phyloP scores from a whole-genome alignment of 2,329 filamentous ascomycete genomes.

The Fusarium sp. region DNA sequence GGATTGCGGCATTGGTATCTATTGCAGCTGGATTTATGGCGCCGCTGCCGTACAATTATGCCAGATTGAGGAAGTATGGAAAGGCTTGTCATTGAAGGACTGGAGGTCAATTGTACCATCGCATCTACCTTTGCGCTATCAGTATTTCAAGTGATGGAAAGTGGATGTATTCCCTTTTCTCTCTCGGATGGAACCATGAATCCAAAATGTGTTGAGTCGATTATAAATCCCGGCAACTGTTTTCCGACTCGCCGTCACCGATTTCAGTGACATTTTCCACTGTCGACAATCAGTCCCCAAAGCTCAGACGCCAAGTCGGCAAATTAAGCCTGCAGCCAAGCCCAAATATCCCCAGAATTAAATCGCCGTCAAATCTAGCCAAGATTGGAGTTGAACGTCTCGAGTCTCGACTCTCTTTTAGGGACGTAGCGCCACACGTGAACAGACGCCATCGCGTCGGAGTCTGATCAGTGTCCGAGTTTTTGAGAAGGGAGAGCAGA shows the following conservation, averaged over 20 bases:
- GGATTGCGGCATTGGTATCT: constrained; percentile 60
- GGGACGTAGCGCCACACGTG: constrained; percentile 10
- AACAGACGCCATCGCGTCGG: constrained; percentile 15
- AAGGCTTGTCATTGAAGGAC: constrained; percentile 57
- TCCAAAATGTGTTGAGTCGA: background rate
- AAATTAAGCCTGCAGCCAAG: background rate
- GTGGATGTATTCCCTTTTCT: background rate
- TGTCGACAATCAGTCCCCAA: background rate
- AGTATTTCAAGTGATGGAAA: background rate
- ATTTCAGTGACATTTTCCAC: background rate
- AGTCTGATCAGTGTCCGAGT: constrained; percentile 25
- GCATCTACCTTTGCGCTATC: background rate
- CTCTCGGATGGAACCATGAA: background rate
- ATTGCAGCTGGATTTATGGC: constrained; percentile 59
- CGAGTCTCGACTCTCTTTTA: constrained; percentile 1
- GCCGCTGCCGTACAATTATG: constrained; percentile 65
- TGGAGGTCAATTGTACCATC: background rate
- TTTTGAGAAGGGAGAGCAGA: background rate
- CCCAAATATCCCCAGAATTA: background rate
- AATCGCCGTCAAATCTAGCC: constrained; percentile 5
- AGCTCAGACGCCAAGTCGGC: background rate
- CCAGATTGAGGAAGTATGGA: constrained; percentile 60
- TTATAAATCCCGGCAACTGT: background rate
- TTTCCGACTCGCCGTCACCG: background rate
- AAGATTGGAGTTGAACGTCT: background rate